Evolutionary conservation across 2,329 filamentous ascomycete species (phyloP).

Genomic region (Ascomycota sp.): DNA sequence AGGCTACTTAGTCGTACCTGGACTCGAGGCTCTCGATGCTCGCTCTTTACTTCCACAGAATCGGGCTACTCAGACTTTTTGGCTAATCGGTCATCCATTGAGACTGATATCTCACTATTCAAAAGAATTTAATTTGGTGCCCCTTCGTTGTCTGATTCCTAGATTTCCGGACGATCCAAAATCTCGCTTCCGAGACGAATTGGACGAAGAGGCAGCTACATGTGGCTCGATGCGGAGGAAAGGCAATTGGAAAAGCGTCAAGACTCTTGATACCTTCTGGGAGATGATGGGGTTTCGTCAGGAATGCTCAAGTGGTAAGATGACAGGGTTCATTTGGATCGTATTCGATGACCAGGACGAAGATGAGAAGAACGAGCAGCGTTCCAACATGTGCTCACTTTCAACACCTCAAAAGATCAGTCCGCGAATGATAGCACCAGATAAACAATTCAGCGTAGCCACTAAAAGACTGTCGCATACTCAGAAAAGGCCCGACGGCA

Average conservation of each 20-base stretch:
- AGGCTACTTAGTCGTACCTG: slow-evolving; percentile 73
- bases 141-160: slow-evolving; percentile 69
- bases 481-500: too few relatives aligned
- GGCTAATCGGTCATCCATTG: slow-evolving; percentile 55
- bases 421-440: slow-evolving; percentile 6
- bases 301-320: slow-evolving; percentile 78
- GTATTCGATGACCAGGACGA: slow-evolving; percentile 52
- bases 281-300: slow-evolving; percentile 95
- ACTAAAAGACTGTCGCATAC: too few relatives aligned
- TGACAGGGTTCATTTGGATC: slow-evolving; percentile 91
- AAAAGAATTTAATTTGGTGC: slow-evolving; percentile 37
- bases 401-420: slow-evolving; percentile 12
- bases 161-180: slow-evolving; percentile 93
- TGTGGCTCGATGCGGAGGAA: slow-evolving; percentile 29
- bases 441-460: too few relatives aligned
- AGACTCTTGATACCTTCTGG: slow-evolving; percentile 83
- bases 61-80: slow-evolving; percentile 20
- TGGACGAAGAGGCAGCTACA: slow-evolving; percentile 62
- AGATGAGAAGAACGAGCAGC: slow-evolving; percentile 12
- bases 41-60: slow-evolving; percentile 52
- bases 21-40: slow-evolving; percentile 64
- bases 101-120: slow-evolving; percentile 41
- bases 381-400: neutral
- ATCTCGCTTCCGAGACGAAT: slow-evolving; percentile 65
- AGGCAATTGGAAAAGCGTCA: slow-evolving; percentile 67